These are phyloP conservation scores for Trichoderma asperellum DNA, from an alignment of 2,329 filamentous ascomycete species.

Conservation along the genomic window DNA sequence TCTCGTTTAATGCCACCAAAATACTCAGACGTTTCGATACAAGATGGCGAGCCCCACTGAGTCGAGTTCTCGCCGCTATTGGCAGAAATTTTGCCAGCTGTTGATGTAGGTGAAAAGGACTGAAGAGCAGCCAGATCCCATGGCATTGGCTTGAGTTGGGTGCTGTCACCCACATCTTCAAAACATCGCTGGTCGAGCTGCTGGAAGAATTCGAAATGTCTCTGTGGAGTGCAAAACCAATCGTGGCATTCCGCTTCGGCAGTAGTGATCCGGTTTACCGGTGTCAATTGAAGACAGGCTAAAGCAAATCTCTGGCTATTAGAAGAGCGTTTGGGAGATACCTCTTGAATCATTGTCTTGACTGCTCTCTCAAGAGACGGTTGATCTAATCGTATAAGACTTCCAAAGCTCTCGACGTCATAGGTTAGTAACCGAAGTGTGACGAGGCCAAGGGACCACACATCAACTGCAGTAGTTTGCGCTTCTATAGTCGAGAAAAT, in stretches of 20 bases:
- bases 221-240: constrained; percentile 42
- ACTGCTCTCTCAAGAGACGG: constrained; percentile 22
- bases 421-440: constrained; percentile 44
- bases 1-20: background rate
- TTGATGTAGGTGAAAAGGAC: background rate
- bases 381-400: constrained; percentile 39
- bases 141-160: constrained; percentile 42
- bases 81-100: background rate
- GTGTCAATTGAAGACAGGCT: constrained; percentile 39
- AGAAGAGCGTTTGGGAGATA: constrained; percentile 32
- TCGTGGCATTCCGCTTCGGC: constrained; percentile 38
- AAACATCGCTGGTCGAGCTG: constrained; percentile 39
- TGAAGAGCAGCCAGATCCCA: constrained; percentile 39
- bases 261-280: constrained; percentile 38
- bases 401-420: constrained; percentile 31
- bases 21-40: constrained; percentile 4
- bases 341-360: constrained; percentile 12
- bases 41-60: background rate
- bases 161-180: constrained; percentile 36
- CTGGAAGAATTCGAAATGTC: constrained; percentile 40
- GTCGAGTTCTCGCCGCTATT: background rate
- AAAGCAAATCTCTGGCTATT: constrained; percentile 39
- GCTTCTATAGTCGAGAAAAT: constrained; percentile 33
- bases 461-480: constrained; percentile 50
- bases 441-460: constrained; percentile 58